phyloP scores from a whole-genome alignment of 2,329 filamentous ascomycete species.

The Fusarium dimerum region DNA sequence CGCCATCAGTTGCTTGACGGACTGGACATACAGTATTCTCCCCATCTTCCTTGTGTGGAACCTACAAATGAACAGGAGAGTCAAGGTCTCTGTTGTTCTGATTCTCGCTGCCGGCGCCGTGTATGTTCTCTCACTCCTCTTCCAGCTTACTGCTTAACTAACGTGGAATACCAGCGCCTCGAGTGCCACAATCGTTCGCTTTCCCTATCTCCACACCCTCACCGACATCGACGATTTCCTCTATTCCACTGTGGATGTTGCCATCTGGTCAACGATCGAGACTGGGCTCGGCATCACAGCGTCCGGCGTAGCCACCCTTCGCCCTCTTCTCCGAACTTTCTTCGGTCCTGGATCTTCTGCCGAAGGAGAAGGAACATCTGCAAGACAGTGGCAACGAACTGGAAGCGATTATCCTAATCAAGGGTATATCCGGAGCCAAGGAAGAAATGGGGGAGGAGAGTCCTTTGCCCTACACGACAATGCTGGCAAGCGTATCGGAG shows the following conservation, averaged over 20 bases:
- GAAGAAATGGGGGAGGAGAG: slow-evolving; percentile 4
- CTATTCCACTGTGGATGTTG: slow-evolving; percentile 44
- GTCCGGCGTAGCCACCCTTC: slow-evolving; percentile 41
- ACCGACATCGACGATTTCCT: slow-evolving; percentile 42
- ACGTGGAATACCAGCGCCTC: slow-evolving; percentile 17
- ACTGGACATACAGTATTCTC: slow-evolving; percentile 43
- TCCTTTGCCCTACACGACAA: no score
- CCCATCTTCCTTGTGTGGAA: slow-evolving; percentile 44
- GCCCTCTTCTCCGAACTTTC: slow-evolving; percentile 34
- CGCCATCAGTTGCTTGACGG: slow-evolving; percentile 39
- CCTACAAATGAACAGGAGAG: slow-evolving; percentile 40
- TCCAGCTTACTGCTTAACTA: no score
- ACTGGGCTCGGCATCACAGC: slow-evolving; percentile 44
- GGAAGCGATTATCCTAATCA: slow-evolving; percentile 16
- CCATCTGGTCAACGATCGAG: slow-evolving; percentile 49
- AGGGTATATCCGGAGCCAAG: slow-evolving; percentile 22
- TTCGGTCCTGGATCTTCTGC: slow-evolving; percentile 16
- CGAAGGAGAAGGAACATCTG: slow-evolving; percentile 17
- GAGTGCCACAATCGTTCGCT: slow-evolving; percentile 44
- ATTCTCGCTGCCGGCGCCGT: slow-evolving; percentile 35
- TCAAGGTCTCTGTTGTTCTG: slow-evolving; percentile 38
- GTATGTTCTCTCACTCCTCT: no score
- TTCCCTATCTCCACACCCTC: slow-evolving; percentile 42
- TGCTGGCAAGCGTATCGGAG: neutral
- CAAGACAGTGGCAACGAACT: slow-evolving; percentile 18